Evolutionary conservation across 2,329 filamentous ascomycete species (phyloP), one percentile per base, ranked within the genome.

Genomic region (Aphanoascus verrucosus): DNA sequence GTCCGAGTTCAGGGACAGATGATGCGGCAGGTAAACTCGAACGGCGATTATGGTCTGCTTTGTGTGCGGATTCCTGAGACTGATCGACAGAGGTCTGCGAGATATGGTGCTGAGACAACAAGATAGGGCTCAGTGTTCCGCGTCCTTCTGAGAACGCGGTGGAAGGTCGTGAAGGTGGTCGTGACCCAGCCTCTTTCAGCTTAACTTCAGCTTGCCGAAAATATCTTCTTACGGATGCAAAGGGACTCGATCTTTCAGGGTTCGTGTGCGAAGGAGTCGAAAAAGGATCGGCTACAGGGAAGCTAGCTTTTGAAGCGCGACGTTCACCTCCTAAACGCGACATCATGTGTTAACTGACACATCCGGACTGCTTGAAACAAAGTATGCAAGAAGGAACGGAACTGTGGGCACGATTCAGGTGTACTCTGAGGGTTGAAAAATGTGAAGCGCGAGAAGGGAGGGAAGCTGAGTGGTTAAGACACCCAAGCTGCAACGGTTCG

Each of bases 181-280:
- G 15, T 8, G 46, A 12, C 19, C 34, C 46, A 17, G 20, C 3
- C n/a, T 19, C 32, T 19, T 54, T 50, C 31, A n/a, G 31, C n/a
- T 31, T 54, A 20, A 17, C 34, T 17, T 45, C 53, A 45, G 41
- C 35, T 44, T 34, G 58, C n/a, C 53, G 55, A 43, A 60, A 53
- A 53, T 58, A 58, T 45, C 54, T 53, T n/a, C 45, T 60, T 43
- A 58, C 55, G 19, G 57, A 57, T 6, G 57, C 32, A 43, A 60
- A 55, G 6, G 56, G 55, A 34, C 55, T 57, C 23, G 55, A 56
- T 31, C 42, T 49, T 53, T 53, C 19, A 47, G 46, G 23, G 40
- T 54, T 44, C 38, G 47, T 47, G 37, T 28, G 48, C 1, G 41
- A 7, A 38, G 44, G 53, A 31, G n/a, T 35, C 20, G 51, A 35